These are phyloP conservation scores for Fraxinus anomala DNA, from an alignment of 257 asterid genomes.

Conservation along the genomic window DNA sequence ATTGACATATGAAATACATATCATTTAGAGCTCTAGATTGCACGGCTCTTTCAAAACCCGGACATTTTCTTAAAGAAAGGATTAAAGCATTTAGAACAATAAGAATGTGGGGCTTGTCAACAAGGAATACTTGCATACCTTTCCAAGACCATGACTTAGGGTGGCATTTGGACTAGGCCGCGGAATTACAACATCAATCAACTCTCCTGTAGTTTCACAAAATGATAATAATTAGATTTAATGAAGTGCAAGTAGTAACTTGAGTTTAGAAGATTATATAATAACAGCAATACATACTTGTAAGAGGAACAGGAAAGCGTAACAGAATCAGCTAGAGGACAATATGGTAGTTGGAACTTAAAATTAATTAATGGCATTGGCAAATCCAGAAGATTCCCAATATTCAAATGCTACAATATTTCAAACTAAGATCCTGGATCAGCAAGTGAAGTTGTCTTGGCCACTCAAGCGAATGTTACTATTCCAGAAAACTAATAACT, in stretches of 20 bases:
- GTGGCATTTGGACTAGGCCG: conserved; percentile 49
- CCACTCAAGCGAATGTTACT: background rate
- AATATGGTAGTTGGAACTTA: background rate
- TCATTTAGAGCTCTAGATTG: background rate
- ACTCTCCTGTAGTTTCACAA: conserved; percentile 52
- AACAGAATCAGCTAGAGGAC: conserved; percentile 16
- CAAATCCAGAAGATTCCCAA: background rate
- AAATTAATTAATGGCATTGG: background rate
- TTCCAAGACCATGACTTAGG: conserved; percentile 48
- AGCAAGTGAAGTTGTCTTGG: background rate
- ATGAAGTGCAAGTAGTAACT: conserved; percentile 1
- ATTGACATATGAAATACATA: background rate
- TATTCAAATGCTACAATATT: background rate
- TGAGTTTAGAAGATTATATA: background rate
- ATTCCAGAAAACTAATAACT: background rate
- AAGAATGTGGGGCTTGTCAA: background rate
- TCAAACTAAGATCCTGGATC: background rate
- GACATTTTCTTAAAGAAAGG: background rate
- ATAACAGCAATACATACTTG: conserved; percentile 5
- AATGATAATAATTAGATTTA: background rate
- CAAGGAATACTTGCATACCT: conserved; percentile 38
- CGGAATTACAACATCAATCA: conserved; percentile 63
- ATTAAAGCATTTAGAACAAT: background rate
- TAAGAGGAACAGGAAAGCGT: background rate
- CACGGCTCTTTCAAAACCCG: background rate